Evolutionary conservation across 441 rosid genomes (phyloP), one percentile per base, ranked within the genome.

Genomic region (Euphorbia celastroides): DNA sequence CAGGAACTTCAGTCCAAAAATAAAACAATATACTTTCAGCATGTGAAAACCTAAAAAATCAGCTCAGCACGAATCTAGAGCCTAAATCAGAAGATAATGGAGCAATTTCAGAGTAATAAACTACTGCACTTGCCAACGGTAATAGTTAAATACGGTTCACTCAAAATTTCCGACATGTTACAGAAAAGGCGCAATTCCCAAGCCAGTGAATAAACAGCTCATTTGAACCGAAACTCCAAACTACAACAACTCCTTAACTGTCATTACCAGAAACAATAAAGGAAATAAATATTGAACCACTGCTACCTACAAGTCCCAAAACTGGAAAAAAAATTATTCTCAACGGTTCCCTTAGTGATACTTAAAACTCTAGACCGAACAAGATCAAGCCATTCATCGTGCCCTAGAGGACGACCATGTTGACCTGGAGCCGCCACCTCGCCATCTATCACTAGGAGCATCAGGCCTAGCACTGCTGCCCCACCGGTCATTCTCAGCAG

Each of bases 341-440:
- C 52, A 17, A 0, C 5, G 28, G 5, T 30, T 27, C 31, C 41
- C 31, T 57, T 36, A 28, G 55, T 25, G 27, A 57, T 57, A 56
- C 16, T 28, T 57, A 19, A 57, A 56, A 28, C 71, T 70, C 34
- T 17, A 23, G 32, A n/a, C 55, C 54, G 55, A 69, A 22, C 36
- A 56, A 76, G 62, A 65, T 46, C 52, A 20, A 6, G 60, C 65
- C 38, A 12, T 22, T 42, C 2, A 14, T 0, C 77, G 79, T 1
- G 64, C 61, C 74, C 83, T 78, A 13, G 88, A 82, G 19, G 85
- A 75, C 1, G 88, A 80, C 87, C 86, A 82, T 14, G 76, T 68
- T 28, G 85, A 26, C 65, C 71, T 77, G 25, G 88, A 57, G 25
- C 78, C 66, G 0, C 84, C 69, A 31, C 77, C 26, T 10, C 86